These are phyloP conservation scores for Aspergillus panamensis DNA, from an alignment of 495 filamentous ascomycete genomes.

Conservation along the genomic window DNA sequence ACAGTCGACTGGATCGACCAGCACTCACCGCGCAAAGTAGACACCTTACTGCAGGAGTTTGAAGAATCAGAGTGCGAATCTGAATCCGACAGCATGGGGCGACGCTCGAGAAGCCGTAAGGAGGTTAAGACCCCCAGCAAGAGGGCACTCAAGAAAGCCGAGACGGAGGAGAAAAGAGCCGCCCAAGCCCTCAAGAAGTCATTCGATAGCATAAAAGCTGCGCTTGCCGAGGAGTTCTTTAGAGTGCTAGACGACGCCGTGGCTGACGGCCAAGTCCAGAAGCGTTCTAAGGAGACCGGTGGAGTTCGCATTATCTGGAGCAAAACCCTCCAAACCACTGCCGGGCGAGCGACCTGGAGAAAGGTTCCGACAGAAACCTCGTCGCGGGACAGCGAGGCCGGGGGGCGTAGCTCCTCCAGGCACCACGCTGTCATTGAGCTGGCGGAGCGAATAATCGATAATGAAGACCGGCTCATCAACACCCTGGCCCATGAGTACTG, in stretches of 20 bases:
- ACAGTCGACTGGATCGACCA: slow-evolving; percentile 82
- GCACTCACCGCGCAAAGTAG: slow-evolving; percentile 62
- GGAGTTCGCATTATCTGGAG: slow-evolving; percentile 80
- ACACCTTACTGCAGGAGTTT: slow-evolving; percentile 32
- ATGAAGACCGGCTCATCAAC: slow-evolving; percentile 74
- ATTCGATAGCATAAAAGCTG: slow-evolving; percentile 65
- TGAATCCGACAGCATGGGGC: slow-evolving; percentile 15
- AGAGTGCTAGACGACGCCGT: slow-evolving; percentile 67
- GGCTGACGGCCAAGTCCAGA: slow-evolving; percentile 56
- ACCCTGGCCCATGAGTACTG: slow-evolving; percentile 93
- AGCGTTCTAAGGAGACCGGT: slow-evolving; percentile 61
- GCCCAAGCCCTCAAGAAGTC: slow-evolving; percentile 50
- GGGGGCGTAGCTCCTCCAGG: slow-evolving; percentile 13
- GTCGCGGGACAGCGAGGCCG: slow-evolving; percentile 1
- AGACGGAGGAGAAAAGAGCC: slow-evolving; percentile 40
- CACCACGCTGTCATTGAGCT: slow-evolving; percentile 84
- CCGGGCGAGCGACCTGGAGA: slow-evolving; percentile 81
- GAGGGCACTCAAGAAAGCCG: slow-evolving; percentile 43
- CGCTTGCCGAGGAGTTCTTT: slow-evolving; percentile 66
- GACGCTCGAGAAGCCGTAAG: slow-evolving; percentile 15
- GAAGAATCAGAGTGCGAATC: slow-evolving; percentile 29
- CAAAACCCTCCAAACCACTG: slow-evolving; percentile 80
- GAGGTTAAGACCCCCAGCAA: slow-evolving; percentile 40
- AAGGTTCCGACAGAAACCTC: slow-evolving; percentile 19
- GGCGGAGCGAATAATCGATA: slow-evolving; percentile 78